Conservation (phyloP, 2,329 filamentous ascomycete species). For the Curvularia eragrostidis region DNA sequence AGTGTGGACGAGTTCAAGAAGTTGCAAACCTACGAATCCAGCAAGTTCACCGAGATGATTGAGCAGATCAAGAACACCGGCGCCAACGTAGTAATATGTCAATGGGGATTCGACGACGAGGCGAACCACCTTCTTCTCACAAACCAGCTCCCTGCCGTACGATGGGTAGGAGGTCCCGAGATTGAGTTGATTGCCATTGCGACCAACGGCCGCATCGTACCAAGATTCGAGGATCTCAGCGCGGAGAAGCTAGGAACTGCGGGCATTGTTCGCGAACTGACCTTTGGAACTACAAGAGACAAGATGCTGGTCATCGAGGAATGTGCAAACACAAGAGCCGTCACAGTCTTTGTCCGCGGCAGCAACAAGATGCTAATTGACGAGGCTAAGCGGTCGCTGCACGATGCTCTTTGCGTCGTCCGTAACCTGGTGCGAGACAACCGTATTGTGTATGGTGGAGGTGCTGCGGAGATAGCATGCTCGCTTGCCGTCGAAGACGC, state of each 20-base stretch:
- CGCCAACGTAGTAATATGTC: slow-evolving; percentile 96
- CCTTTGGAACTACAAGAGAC: slow-evolving; percentile 94
- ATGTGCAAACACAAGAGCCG: slow-evolving; percentile 95
- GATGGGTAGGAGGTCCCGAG: slow-evolving; percentile 98
- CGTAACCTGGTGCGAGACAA: slow-evolving; percentile 96
- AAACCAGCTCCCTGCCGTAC: slow-evolving; percentile 92
- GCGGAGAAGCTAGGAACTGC: slow-evolving; percentile 89
- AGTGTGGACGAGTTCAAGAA: slow-evolving; percentile 98
- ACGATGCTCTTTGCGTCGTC: slow-evolving; percentile 97
- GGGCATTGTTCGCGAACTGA: slow-evolving; percentile 91
- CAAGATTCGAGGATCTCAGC: slow-evolving; percentile 92
- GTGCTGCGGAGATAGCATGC: slow-evolving; percentile 96
- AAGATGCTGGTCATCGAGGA: slow-evolving; percentile 99
- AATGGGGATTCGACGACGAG: slow-evolving; percentile 99
- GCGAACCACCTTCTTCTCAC: slow-evolving; percentile 96
- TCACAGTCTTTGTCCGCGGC: slow-evolving; percentile 94
- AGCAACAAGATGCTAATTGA: slow-evolving; percentile 99
- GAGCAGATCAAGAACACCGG: slow-evolving; percentile 96
- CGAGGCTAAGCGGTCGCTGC: slow-evolving; percentile 95
- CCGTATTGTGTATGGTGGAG: slow-evolving; percentile 95
- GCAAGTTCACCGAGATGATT: slow-evolving; percentile 99
- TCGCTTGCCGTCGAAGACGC: slow-evolving; percentile 95
- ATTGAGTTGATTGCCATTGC: slow-evolving; percentile 99
- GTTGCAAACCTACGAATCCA: slow-evolving; percentile 91
- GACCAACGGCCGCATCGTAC: slow-evolving; percentile 96